Percentiles rank a stretch among this genome's conserved stretches.
These are phyloP conservation scores for Sclerotinia subarctica DNA, from an alignment of 2,329 filamentous ascomycete genomes.

Conservation along the genomic window DNA sequence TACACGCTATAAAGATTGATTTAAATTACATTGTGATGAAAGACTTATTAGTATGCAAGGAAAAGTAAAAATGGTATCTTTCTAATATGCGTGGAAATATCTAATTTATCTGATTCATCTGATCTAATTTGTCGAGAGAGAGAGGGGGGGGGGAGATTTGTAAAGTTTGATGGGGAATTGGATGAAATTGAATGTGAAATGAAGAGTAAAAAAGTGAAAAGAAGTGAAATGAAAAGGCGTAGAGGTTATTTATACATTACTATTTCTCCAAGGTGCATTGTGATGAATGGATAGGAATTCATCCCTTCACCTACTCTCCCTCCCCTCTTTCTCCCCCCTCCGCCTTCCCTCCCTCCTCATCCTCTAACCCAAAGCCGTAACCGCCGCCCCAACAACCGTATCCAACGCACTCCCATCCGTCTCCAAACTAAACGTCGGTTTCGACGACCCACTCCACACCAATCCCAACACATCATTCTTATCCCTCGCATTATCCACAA, in stretches of 20 bases:
- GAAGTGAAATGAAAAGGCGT: neutral
- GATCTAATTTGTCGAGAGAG: too few species aligned
- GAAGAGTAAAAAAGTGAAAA: neutral
- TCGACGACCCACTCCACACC: conserved; percentile 12
- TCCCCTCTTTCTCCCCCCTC: too few species aligned
- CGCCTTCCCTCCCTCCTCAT: neutral
- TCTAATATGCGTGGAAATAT: too few species aligned
- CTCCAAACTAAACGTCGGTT: neutral
- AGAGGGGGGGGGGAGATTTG: too few species aligned
- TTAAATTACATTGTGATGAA: too few species aligned
- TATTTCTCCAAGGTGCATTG: neutral
- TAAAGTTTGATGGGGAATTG: neutral
- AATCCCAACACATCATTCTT: conserved; percentile 11
- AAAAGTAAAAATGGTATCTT: too few species aligned
- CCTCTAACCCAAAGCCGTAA: neutral
- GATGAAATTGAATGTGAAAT: too few species aligned
- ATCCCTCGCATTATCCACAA: neutral
- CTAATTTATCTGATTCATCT: too few species aligned
- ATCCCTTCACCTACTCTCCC: too few species aligned
- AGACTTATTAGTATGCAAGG: too few species aligned
- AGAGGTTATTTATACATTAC: neutral
- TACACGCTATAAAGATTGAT: too few species aligned
- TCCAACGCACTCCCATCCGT: conserved; percentile 18
- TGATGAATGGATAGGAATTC: neutral
- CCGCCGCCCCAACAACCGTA: conserved; percentile 15